phyloP scores from a whole-genome alignment of 306 rosid genomes.

The Sindora glabra region DNA sequence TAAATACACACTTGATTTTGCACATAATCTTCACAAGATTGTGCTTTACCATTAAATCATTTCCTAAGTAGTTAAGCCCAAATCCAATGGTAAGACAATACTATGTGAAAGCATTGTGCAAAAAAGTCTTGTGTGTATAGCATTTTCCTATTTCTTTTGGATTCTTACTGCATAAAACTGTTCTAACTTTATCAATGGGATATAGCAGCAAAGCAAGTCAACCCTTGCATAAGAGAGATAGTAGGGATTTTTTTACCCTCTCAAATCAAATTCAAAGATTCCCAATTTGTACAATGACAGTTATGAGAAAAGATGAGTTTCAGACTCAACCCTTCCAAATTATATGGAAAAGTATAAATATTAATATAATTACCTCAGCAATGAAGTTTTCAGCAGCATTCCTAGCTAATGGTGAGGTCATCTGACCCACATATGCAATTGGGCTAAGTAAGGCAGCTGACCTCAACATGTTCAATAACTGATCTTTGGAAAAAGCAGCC shows the following conservation, averaged over 20 bases:
- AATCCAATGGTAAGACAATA: too few species aligned
- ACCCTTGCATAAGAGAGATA: neutral
- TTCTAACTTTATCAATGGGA: too few species aligned
- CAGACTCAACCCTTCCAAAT: slow-evolving; percentile 5
- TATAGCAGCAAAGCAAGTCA: neutral
- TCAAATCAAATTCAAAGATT: slow-evolving; percentile 49
- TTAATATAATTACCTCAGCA: slow-evolving; percentile 53
- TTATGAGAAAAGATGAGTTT: slow-evolving; percentile 5
- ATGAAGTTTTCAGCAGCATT: slow-evolving; percentile 59
- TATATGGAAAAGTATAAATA: neutral
- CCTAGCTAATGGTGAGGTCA: slow-evolving; percentile 69
- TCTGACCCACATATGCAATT: slow-evolving; percentile 67
- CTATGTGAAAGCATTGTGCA: too few species aligned
- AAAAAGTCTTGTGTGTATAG: too few species aligned
- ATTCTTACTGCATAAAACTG: too few species aligned
- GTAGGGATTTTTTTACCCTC: slow-evolving; percentile 46
- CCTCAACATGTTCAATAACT: slow-evolving; percentile 44
- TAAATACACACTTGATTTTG: too few species aligned
- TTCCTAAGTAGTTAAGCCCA: too few species aligned
- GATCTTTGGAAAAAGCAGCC: slow-evolving; percentile 65
- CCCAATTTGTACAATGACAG: slow-evolving; percentile 64
- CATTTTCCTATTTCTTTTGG: too few species aligned
- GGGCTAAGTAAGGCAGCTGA: slow-evolving; percentile 90
- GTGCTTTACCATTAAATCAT: neutral
- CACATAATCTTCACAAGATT: too few species aligned